Evolutionary conservation across 1,284 basidiomycete genomes (phyloP), one percentile per base, ranked within the genome.

Genomic region (Ganoderma meredithae): DNA sequence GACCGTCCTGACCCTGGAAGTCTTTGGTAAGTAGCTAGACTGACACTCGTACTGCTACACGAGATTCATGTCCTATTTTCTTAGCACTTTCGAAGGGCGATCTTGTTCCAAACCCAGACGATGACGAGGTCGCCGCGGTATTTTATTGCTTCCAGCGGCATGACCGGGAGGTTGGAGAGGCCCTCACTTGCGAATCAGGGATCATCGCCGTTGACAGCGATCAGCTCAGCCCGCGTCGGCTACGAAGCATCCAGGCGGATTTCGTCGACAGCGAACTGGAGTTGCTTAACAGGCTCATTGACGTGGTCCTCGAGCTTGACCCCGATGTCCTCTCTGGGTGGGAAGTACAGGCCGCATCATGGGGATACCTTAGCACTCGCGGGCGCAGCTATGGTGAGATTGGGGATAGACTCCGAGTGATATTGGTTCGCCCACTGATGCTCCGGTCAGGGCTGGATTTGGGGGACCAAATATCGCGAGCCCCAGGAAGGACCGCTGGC

Each of bases 271-370:
- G 79, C 60, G 97, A 99, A 81, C 81, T 96, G 13, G 96, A 96
- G 39, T 81, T 99, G 19, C 82, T 99, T 68, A 97, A 97, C 73
- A 83, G 82, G 58, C 76, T 96, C 9, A 84, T 95, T 39, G 95
- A 98, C 75, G 81, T 90, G 27, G 88, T 98, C 1, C 80, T 90
- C 31, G 86, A 90, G 0, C 83, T 94, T 75, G 96, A 99, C 79
- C 97, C 97, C 0, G 97, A 99, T 77, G 91, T 98, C 55, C 78
- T 99, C 1, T 87, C 90, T 0, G 97, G 97, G 10, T 99, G 95
- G 94, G 97, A 99, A 73, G 86, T 98, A 15, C 95, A 98, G 76
- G 85, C 86, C 19, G 84, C 88, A 0, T 96, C 94, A 1, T 99
- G 97, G 97, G 96, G 96, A 0, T 99, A 96, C 79, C 80, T 98